Percentiles rank a stretch among this genome's conserved stretches.
These are phyloP conservation scores for Cucumis variabilis DNA, from an alignment of 331 rosid species.

Conservation along the genomic window DNA sequence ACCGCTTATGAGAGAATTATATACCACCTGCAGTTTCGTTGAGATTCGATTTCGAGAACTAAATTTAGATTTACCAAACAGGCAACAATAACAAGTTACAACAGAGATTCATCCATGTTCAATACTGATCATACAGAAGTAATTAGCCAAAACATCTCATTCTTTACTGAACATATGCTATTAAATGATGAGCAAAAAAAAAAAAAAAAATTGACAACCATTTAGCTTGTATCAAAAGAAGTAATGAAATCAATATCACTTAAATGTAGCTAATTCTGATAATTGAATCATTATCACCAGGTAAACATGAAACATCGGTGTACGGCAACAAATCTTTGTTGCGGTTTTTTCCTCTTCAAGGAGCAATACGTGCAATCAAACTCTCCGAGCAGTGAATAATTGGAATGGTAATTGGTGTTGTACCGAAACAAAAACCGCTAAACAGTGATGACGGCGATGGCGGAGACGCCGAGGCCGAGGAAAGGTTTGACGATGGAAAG, in stretches of 20 bases:
- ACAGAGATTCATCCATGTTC: not conserved
- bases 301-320: not conserved
- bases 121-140: not conserved
- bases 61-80: not conserved
- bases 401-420: not conserved
- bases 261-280: not conserved
- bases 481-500: not conserved
- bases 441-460: not conserved
- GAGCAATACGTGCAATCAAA: slow-evolving; percentile 73
- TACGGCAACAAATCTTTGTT: not conserved
- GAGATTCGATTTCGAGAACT: not conserved
- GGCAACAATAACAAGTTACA: not conserved
- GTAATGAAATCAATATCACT: not conserved
- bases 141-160: not conserved
- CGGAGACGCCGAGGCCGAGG: slow-evolving; percentile 1
- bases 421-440: not conserved
- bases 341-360: slow-evolving; percentile 65
- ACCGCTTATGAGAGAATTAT: slow-evolving; percentile 55
- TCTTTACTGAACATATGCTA: not conserved
- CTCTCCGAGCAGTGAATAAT: slow-evolving; percentile 35
- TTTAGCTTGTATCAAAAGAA: not conserved
- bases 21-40: slow-evolving; percentile 62
- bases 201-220: not conserved
- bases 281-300: not conserved
- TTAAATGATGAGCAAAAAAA: not conserved